Base-by-base conservation (phyloP, 1,284 basidiomycete genomes). In the Acaromyces ingoldii region DNA sequence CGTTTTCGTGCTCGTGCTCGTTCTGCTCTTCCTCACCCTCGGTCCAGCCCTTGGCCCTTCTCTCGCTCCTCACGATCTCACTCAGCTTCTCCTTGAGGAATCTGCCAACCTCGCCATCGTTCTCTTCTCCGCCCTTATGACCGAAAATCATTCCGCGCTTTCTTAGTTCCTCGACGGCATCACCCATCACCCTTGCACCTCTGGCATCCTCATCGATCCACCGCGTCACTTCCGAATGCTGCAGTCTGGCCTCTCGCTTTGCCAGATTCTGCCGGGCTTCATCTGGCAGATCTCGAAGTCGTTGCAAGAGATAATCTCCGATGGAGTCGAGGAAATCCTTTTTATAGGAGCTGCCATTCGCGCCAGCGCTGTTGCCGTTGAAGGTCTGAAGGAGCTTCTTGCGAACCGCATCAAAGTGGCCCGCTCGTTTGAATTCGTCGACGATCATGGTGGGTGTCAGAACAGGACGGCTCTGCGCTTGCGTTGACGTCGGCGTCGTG, bases 361-460 rank as follows among this genome's bases (percentile, higher is more conserved):
- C n/a, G n/a, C n/a, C n/a, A n/a, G n/a, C n/a, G n/a, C n/a, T n/a
- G n/a, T n/a, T n/a, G n/a, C n/a, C n/a, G 13, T 43, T 31, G 33
- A 51, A 45, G 26, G 25, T 15, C 11, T 24, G 7, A 4, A 48
- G 15, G 6, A 51, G 22, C 21, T 45, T 13, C 19, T 40, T 38
- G 10, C 42, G 44, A 7, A 39, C 25, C 28, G 19, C 11, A 40
- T 51, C 49, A 29, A 49, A 43, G 25, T 51, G 49, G 15, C 49
- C 49, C 19, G 15, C 15, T 51, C 33, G 39, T 19, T 43, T 46
- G 31, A 24, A 51, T 22, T 51, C 49, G 25, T 47, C 49, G 6
- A 51, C 49, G 6, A 51, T 6, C n/a, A 24, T 26, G 19, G 26
- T 15, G 5, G 49, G 49, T 2, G 40, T 45, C 15, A 45, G 11